A percentile compares a stretch with the other conserved stretches of the same genome.
phyloP scores from a whole-genome alignment of 805 yeast genomes.

The Kluyveromyces nonfermentans region DNA sequence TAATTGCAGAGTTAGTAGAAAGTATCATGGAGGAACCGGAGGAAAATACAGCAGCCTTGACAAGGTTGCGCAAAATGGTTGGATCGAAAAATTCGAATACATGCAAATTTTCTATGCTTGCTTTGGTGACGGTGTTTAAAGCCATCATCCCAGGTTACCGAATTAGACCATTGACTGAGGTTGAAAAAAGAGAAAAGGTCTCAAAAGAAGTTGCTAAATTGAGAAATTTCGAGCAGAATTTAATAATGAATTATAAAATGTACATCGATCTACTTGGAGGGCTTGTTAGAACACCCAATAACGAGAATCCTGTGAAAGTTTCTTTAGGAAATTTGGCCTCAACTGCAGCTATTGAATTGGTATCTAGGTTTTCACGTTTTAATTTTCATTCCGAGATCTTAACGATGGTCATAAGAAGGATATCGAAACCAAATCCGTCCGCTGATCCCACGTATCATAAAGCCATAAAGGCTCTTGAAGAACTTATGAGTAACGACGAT shows the following conservation, averaged over 20 bases:
- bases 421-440: constrained; percentile 46
- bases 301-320: constrained; percentile 24
- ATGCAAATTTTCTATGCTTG: constrained; percentile 60
- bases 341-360: constrained; percentile 72
- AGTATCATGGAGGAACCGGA: constrained; percentile 81
- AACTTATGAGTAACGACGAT: constrained; percentile 68
- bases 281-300: constrained; percentile 32
- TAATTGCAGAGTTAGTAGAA: constrained; percentile 73
- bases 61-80: constrained; percentile 63
- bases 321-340: constrained; percentile 48
- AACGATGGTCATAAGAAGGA: constrained; percentile 54
- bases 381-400: constrained; percentile 74
- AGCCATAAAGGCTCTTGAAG: constrained; percentile 58
- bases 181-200: constrained; percentile 74
- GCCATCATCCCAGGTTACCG: constrained; percentile 81
- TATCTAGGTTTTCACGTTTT: constrained; percentile 62
- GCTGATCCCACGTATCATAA: constrained; percentile 41
- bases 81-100: constrained; percentile 57
- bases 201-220: constrained; percentile 70
- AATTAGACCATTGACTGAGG: constrained; percentile 72
- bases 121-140: constrained; percentile 78
- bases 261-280: constrained; percentile 50
- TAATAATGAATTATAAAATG: constrained; percentile 58
- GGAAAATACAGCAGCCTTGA: constrained; percentile 56
- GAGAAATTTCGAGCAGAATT: constrained; percentile 71